Evolutionary conservation across 2,329 filamentous ascomycete genomes (phyloP).

Genomic region (Penicillium sp.): DNA sequence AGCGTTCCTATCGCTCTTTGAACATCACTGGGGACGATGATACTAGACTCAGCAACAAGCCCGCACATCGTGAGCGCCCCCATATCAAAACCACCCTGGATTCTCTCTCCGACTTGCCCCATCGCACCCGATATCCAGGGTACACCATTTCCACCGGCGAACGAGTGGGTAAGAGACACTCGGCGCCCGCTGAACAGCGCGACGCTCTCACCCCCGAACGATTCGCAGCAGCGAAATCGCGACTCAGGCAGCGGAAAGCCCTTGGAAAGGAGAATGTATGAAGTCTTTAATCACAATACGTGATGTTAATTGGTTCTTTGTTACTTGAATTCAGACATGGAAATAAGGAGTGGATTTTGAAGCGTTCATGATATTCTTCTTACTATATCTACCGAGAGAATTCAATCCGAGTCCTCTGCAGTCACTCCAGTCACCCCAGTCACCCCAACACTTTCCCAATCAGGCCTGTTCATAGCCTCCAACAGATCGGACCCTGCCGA

Average conservation of each 20-base stretch:
- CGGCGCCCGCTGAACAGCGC: slow-evolving; percentile 23
- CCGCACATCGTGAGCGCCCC: slow-evolving; percentile 23
- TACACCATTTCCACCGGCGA: slow-evolving; percentile 24
- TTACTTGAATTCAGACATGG: slow-evolving; percentile 1
- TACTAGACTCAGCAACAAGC: slow-evolving; percentile 14
- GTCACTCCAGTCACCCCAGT: neutral
- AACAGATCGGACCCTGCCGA: neutral
- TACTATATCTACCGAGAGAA: neutral
- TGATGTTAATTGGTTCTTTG: neutral
- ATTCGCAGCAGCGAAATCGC: slow-evolving; percentile 35
- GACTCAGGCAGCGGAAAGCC: slow-evolving; percentile 33
- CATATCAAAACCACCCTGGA: slow-evolving; percentile 34
- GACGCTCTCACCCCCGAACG: slow-evolving; percentile 35
- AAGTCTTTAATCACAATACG: neutral
- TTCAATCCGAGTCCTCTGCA: neutral
- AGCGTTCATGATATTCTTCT: slow-evolving; percentile 3
- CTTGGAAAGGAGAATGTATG: slow-evolving; percentile 37
- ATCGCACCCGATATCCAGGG: slow-evolving; percentile 16
- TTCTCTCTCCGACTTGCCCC: slow-evolving; percentile 24
- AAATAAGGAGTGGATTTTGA: slow-evolving; percentile 1
- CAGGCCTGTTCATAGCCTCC: neutral
- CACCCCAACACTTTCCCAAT: neutral
- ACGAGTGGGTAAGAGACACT: slow-evolving; percentile 21
- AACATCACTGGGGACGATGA: slow-evolving; percentile 24
- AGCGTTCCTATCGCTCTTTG: slow-evolving; percentile 27